Base-by-base conservation (phyloP, 805 yeast genomes). In the Wickerhamiella spandovensis region DNA sequence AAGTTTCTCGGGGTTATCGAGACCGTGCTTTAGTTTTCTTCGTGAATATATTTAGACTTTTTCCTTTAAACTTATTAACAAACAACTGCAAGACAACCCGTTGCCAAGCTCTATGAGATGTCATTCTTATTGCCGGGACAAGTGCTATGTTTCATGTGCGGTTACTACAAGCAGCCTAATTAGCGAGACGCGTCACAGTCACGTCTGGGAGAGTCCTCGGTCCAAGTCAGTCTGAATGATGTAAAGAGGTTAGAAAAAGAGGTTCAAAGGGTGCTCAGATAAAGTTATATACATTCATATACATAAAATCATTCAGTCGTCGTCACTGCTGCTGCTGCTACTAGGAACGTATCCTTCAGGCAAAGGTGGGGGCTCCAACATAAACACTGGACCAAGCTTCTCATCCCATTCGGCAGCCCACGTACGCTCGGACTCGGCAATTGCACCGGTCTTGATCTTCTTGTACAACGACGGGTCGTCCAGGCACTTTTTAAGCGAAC, bases 361-460 rank as follows among this genome's bases (percentile, higher is more conserved):
- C 18, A 58, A 54, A 23, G 43, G 43, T 7, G 37, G 46, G 13
- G 22, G 47, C 6, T 41, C 55, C 58, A 44, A 42, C 56, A 24
- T 70, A 57, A 69, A 70, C 35, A 67, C 58, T 21, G 64, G 75
- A 43, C 73, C 74, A 45, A 82, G 63, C 44, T 70, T 71, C 2
- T 55, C 53, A 24, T 69, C 67, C 97, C 97, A 90, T 60, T 81
- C 84, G 12, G 72, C 66, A 43, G 78, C 76, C 97, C 97, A 90
- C 49, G 84, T 74, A 23, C 65, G 62, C 43, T 68, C 54, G 48
- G 94, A 78, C 66, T 89, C 95, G n/a, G 58, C 51, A 47, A 80
- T 17, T 0, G 97, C 97, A 13, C 95, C 95, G 9, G 59, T 54
- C 56, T 75, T 79, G 43, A 90, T 59, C 1, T 54, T 69, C 0